Base-by-base conservation (phyloP, 139 green algal species). In the Pycnococcus provasolii region DNA sequence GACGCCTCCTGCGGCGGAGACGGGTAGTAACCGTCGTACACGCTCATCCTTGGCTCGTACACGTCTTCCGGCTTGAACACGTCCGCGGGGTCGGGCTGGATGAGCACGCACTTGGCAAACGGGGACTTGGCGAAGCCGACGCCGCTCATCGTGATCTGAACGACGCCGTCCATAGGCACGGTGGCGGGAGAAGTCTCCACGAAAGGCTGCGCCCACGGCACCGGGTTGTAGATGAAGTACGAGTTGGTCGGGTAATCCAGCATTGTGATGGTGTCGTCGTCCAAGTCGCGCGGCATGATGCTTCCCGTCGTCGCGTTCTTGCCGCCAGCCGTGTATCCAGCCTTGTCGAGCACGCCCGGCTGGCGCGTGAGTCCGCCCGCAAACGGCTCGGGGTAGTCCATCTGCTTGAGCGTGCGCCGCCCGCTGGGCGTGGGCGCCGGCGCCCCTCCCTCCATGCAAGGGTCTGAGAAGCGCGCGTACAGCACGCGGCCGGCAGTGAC, bases 41-140 rank as follows among this genome's bases (percentile, higher is more conserved):
- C 26, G 26, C 26, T 26, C 26, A 26, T 26, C 26, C 26, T 26
- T 26, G 26, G 26, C 26, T 26, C 26, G 26, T 26, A 26, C 26
- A 26, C 26, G 26, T 26, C 26, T 26, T 26, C 26, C 26, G 26
- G 26, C 26, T 26, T 26, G 26, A 26, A 26, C 26, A 26, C 26
- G 26, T 26, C 26, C 0, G 26, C 26, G 26, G 50, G 50, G 50
- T 55, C 50, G 13, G 50, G 50, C 13, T 11, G 11, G 11, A 55
- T 13, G 11, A 13, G 11, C 11, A 61, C 59, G 61, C 68, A 75
- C 50, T 69, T 70, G 4, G 50, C 15, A 43, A 68, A 75, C 2
- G 68, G 68, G 40, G 52, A 66, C 54, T 66, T 66, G 37, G 68
- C 68, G 26, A 75, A 75, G 53, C 68, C 68, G 39, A 70, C 68